Evolutionary conservation across 495 filamentous ascomycete species (phyloP).

Genomic region (Geoglossum glabrum): DNA sequence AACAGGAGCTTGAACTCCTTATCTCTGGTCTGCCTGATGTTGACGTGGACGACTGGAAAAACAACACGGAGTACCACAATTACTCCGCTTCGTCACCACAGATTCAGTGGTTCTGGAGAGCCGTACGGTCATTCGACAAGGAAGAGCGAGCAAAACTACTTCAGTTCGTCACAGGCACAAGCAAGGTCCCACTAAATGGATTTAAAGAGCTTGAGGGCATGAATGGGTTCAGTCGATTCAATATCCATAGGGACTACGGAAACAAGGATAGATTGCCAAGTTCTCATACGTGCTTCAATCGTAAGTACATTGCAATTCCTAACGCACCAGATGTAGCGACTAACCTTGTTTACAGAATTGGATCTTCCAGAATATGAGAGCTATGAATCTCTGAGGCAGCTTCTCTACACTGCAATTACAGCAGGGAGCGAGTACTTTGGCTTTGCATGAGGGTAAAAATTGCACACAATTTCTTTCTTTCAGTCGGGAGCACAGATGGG

Average conservation of each 20-base stretch:
- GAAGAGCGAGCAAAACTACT: conserved; percentile 94
- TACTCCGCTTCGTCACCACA: conserved; percentile 87
- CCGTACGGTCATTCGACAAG: conserved; percentile 94
- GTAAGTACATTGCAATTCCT: conserved; percentile 39
- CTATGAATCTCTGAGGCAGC: conserved; percentile 74
- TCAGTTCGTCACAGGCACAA: conserved; percentile 95
- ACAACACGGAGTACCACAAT: conserved; percentile 95
- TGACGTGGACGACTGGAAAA: conserved; percentile 97
- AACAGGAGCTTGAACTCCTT: conserved; percentile 89
- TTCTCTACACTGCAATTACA: conserved; percentile 84
- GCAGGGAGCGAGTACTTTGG: conserved; percentile 95
- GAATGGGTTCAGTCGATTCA: conserved; percentile 97
- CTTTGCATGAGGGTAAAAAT: conserved; percentile 45
- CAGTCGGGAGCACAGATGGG: not conserved
- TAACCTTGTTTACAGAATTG: conserved; percentile 42
- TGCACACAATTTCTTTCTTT: not conserved
- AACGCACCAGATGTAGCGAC: not conserved
- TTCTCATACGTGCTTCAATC: conserved; percentile 98
- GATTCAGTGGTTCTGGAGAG: conserved; percentile 99
- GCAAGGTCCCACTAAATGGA: conserved; percentile 94
- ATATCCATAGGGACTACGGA: conserved; percentile 95
- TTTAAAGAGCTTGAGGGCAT: conserved; percentile 99
- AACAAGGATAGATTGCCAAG: conserved; percentile 92
- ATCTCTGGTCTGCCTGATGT: conserved; percentile 97
- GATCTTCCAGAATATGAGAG: conserved; percentile 97